Base-by-base conservation (phyloP, 306 rosid species). In the Quercus engelmannii region DNA sequence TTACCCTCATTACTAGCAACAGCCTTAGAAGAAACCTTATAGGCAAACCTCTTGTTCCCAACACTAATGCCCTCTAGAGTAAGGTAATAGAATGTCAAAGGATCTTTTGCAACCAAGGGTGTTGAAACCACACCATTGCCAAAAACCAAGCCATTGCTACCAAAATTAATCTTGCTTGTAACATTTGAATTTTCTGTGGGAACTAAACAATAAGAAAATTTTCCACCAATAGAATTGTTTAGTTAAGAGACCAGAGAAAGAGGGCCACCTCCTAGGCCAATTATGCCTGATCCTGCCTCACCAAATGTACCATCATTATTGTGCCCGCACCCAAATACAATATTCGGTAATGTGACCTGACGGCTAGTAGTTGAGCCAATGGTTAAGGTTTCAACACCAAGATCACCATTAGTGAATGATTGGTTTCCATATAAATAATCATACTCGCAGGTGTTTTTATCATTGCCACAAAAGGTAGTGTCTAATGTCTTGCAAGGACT, bases 161-260 rank as follows among this genome's bases (percentile, higher is more conserved):
- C 97, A 8, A 91, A 93, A 23, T 12, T 88, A 26, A 93, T 91
- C 63, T 74, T 83, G 70, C 90, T 84, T 0, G 82, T 58, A 13
- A 55, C 55, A 0, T 3, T 20, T 0, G 75, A 9, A 5, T 76
- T 63, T 2, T 46, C 38, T 2, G 41, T 3, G 0, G 89, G 85
- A 3, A 83, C 79, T 59, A 91, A 61, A 62, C 92, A 90, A 41
- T 93, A 90, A 0, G 97, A 89, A 79, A 93, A 91, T 28, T 69
- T 86, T 0, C 73, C 73, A 2, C 81, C 76, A 3, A 5, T 12
- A 11, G 58, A 63, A 1, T 61, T 49, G 30, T 74, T 78, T 11
- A 91, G 18, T 72, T 93, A 91, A 65, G 96, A 87, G 54, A 90
- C 38, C 2, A 91, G 57, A 3, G 96, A 93, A 69, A 89, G 82